Evolutionary conservation across 495 filamentous ascomycete species (phyloP), one percentile per base, ranked within the genome.

Genomic region (Talaromyces stipitatus): DNA sequence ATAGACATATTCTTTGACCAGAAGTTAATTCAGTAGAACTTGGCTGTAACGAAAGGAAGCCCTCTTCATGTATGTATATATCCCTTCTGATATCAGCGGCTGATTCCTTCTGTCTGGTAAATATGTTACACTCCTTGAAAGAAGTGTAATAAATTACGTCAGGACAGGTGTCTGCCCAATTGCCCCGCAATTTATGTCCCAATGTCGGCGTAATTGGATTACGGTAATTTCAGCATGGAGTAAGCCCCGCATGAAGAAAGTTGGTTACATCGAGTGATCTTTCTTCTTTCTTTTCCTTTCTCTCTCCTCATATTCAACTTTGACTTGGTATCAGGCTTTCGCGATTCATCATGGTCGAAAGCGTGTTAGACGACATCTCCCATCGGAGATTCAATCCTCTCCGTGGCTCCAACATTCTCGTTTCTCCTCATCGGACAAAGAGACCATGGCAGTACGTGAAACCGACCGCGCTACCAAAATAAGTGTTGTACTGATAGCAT

Each of bases 371-470:
- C 77, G 92, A 97, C 67, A 97, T 99, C 64, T 97, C 94, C 28
- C 94, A 99, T 68, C 79, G 95, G 60, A 85, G 94, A 61, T 97
- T 86, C 70, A 99, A 99, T 68, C 91, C 91, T 27, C 74, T 99
- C 47, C 85, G 87, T 38, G 91, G 89, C 26, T 91, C 87, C 29
- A 94, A 90, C 85, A 77, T 99, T 54, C 78, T 99, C 12, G 94
- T 97, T 14, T 97, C 94, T 8, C 94, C 94, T 38, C 94, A 99
- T 70, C 78, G 94, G 54, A 96, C 90, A 58, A 96, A 97, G 81
- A 81, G 94, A 57, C 94, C 94, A 62, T 99, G 94, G 94, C 94
- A 97, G 94, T 97, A 75, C 83, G 91, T 82, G 28, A 10, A 18
- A 32, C 30, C 24, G 27, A 2, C 24, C 14, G n/a, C 18, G 27